Base-by-base conservation (phyloP, 163 green algal genomes). In the Coccomyxa subellipsoidea region DNA sequence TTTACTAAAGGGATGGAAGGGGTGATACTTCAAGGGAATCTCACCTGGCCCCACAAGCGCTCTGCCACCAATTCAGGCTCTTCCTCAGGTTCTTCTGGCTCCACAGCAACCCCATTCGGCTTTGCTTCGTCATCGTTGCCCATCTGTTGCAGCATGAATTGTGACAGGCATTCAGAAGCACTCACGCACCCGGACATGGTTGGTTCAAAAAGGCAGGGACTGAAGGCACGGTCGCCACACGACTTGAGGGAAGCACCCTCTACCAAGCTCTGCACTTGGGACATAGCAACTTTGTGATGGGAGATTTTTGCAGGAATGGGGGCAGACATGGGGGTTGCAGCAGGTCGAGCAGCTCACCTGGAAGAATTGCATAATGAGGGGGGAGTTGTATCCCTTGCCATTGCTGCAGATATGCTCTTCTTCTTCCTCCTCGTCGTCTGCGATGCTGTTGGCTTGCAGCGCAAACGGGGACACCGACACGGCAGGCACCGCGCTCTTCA, bases 21-120 rank as follows among this genome's bases (percentile, higher is more conserved):
- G n/a, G n/a, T n/a, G n/a, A n/a, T n/a, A n/a, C n/a, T n/a, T n/a
- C n/a, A n/a, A n/a, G n/a, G n/a, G n/a, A n/a, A n/a, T n/a, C n/a
- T 71, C 78, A 36, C 23, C 38, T 70, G 75, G 69, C 32, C 54
- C 37, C 34, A 40, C 54, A 83, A 78, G 66, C 72, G 32, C 35
- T 37, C 53, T 15, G 47, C 80, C n/a, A 72, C 35, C 35, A 69
- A 27, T 7, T 31, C 27, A 38, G 69, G 54, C 1, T 69, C 32
- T 12, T 32, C 54, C 8, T 59, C 78, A 54, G 78, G 47, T 29
- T 39, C 32, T n/a, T 38, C 10, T 66, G 78, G 53, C 54, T 82
- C 54, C 40, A 54, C 54, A 34, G 71, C 53, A 34, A 77, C 31
- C 38, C 54, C 78, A 39, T 37, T 40, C 25, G 72, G 79, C 79